phyloP scores from a whole-genome alignment of 2,329 filamentous ascomycete species.

The Aotearoamyces nothofagi region DNA sequence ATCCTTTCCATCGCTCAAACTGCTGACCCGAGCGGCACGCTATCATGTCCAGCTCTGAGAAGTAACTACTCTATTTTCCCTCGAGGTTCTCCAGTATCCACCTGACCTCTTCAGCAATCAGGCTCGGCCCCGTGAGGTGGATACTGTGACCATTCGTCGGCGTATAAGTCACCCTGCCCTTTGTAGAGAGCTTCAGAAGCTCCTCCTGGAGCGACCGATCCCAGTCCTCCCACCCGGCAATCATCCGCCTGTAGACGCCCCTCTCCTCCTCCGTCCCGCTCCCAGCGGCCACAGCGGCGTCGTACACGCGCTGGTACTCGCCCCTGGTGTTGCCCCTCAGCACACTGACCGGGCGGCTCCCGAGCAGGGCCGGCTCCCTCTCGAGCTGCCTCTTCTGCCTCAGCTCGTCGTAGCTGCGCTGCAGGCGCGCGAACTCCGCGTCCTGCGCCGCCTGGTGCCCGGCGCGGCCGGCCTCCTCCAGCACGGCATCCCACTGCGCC shows the following conservation, averaged over 20 bases:
- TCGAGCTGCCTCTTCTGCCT: too few relatives aligned
- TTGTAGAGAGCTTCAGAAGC: conserved; percentile 5
- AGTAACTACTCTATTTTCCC: too few relatives aligned
- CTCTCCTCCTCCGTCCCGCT: conserved; percentile 7
- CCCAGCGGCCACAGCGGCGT: conserved; percentile 6
- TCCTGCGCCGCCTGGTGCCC: conserved; percentile 2
- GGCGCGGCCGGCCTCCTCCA: not conserved
- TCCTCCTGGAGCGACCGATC: conserved; percentile 4
- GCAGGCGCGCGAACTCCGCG: conserved; percentile 4
- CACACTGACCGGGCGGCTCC: too few relatives aligned
- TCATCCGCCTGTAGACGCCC: conserved; percentile 1
- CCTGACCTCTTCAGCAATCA: conserved; percentile 6
- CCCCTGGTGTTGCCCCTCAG: conserved; percentile 2
- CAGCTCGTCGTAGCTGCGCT: conserved; percentile 2
- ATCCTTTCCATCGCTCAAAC: too few relatives aligned
- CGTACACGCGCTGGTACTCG: conserved; percentile 7
- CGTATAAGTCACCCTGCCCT: conserved; percentile 1
- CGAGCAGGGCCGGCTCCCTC: too few relatives aligned
- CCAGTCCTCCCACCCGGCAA: conserved; percentile 1
- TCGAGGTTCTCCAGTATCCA: too few relatives aligned
- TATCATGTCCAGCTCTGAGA: too few relatives aligned
- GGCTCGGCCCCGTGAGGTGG: conserved; percentile 6
- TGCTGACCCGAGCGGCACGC: too few relatives aligned
- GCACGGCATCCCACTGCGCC: conserved; percentile 4
- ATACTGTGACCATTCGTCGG: conserved; percentile 8